phyloP scores from a whole-genome alignment of 2,329 filamentous ascomycete species.

The Tolypocladium tundrense region DNA sequence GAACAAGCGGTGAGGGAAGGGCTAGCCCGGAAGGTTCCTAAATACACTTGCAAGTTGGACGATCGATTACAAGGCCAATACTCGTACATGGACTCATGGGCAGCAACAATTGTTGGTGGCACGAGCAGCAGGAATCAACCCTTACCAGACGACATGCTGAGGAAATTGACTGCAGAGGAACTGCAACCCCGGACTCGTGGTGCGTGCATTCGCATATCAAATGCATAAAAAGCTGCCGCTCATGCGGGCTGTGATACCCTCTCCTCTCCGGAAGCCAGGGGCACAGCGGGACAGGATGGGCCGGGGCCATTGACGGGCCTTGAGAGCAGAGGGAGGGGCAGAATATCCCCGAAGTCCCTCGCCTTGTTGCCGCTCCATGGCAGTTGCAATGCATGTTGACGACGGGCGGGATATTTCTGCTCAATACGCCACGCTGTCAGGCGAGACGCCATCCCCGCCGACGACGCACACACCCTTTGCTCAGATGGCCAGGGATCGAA shows the following conservation, averaged over 20 bases:
- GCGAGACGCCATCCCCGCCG: not conserved
- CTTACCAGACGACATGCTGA: not conserved
- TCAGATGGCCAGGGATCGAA: slow-evolving; percentile 1
- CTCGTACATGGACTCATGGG: not conserved
- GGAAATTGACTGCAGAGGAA: too few relatives aligned
- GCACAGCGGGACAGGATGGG: not conserved
- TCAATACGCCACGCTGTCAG: not conserved
- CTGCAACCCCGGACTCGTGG: not conserved
- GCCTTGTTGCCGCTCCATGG: not conserved
- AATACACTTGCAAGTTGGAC: not conserved
- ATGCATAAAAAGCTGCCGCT: not conserved
- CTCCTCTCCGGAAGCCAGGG: not conserved
- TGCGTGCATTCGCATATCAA: not conserved
- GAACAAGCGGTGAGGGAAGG: slow-evolving; percentile 8
- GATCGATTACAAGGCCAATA: not conserved
- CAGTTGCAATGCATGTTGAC: not conserved
- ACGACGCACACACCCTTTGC: not conserved
- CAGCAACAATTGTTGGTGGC: not conserved
- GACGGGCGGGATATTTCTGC: not conserved
- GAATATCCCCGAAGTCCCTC: not conserved
- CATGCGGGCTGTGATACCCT: not conserved
- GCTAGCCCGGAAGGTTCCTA: not conserved
- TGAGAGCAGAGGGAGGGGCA: not conserved
- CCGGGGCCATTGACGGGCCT: not conserved
- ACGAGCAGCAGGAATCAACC: not conserved